Conservation (phyloP, 352 stramenopile species). For the Phytopythium kandeliae region DNA sequence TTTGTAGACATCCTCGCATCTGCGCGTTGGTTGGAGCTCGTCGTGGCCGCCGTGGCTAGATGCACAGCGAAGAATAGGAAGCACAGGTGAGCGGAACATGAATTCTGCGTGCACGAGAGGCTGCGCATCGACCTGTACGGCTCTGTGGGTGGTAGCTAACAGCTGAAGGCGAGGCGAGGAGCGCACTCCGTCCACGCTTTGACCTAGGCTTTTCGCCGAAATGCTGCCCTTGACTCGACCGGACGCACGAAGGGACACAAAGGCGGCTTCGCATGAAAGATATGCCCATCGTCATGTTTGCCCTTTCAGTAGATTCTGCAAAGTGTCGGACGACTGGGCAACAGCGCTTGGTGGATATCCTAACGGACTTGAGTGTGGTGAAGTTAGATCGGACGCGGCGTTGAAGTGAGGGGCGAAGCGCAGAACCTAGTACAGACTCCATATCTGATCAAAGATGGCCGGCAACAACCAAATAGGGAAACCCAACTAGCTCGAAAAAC, state of each 20-base stretch:
- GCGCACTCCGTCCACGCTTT: not conserved
- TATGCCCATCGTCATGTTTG: not conserved
- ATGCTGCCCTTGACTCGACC: not conserved
- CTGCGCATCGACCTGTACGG: not conserved
- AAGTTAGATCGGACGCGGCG: too few species aligned
- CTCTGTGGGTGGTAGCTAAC: not conserved
- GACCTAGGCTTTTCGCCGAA: not conserved
- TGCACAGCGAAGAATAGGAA: not conserved
- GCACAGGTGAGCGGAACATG: not conserved
- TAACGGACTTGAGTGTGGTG: too few species aligned
- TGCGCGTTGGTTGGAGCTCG: not conserved
- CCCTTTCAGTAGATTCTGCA: not conserved
- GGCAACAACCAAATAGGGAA: not conserved
- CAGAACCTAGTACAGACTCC: too few species aligned
- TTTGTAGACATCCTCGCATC: not conserved
- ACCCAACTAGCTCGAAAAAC: not conserved
- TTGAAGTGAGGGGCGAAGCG: too few species aligned
- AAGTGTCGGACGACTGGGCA: too few species aligned
- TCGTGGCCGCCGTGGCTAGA: not conserved
- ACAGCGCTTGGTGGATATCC: not conserved
- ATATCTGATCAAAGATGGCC: not conserved
- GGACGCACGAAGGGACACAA: conserved; percentile 1
- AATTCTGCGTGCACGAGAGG: not conserved
- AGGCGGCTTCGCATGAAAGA: not conserved
- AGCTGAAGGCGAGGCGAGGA: not conserved